A percentile compares a stretch with the other conserved stretches of the same genome.
Evolutionary conservation across 2,329 filamentous ascomycete species (phyloP).

Genomic region (Cercospora sesami): DNA sequence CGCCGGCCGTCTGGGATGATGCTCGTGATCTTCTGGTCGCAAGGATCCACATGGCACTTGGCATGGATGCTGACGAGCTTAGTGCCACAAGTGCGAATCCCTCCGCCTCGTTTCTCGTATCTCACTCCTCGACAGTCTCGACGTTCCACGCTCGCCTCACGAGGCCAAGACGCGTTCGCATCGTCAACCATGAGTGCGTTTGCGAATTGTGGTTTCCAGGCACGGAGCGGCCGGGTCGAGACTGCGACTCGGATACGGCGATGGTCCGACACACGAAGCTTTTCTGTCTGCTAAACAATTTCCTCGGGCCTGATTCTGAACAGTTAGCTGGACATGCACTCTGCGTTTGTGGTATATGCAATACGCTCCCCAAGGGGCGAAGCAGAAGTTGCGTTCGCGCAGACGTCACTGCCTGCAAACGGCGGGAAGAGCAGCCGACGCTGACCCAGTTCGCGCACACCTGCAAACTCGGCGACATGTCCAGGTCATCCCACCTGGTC

Average conservation of each 20-base stretch:
- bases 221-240: not conserved
- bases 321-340: not conserved
- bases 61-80: not conserved
- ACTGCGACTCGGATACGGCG: not conserved
- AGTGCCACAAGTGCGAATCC: not conserved
- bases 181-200: not conserved
- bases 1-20: not conserved
- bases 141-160: not conserved
- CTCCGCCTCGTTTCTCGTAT: not conserved
- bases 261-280: not conserved
- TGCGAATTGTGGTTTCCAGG: not conserved
- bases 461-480: not conserved
- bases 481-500: not conserved
- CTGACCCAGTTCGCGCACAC: not conserved
- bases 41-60: not conserved
- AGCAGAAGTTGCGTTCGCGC: not conserved
- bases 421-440: not conserved
- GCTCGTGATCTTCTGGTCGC: not conserved
- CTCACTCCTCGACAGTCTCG: not conserved
- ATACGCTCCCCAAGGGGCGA: not conserved
- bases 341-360: not conserved
- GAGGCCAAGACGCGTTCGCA: not conserved
- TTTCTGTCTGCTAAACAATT: not conserved
- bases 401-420: not conserved
- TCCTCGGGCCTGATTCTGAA: not conserved